A percentile compares a stretch with the other conserved stretches of the same genome.
phyloP scores from a whole-genome alignment of 768 basidiomycete genomes.

The Lyophyllum decastes region DNA sequence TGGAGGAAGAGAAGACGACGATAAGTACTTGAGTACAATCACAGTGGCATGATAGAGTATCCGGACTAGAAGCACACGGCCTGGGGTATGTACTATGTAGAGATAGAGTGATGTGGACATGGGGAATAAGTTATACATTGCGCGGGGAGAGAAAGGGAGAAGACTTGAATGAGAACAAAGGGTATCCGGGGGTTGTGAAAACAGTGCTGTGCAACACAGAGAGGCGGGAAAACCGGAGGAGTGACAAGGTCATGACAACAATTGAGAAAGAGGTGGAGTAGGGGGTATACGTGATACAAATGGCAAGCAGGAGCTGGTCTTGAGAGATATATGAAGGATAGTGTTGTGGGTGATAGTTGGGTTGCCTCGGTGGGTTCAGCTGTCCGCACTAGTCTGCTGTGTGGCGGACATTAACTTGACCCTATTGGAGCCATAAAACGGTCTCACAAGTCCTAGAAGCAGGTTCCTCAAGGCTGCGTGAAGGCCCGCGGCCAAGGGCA shows the following conservation, averaged over 20 bases:
- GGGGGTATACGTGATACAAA: background rate
- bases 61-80: background rate
- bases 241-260: background rate
- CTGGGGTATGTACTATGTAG: background rate
- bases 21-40: constrained; percentile 1
- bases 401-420: too few relatives aligned
- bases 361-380: background rate
- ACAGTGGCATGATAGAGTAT: background rate
- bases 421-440: too few relatives aligned
- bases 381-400: too few relatives aligned
- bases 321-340: background rate
- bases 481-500: background rate
- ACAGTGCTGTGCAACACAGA: background rate
- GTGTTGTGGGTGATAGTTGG: background rate
- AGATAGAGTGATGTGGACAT: background rate
- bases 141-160: background rate
- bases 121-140: constrained; percentile 2
- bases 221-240: background rate
- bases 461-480: too few relatives aligned
- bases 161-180: background rate
- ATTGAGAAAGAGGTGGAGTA: background rate
- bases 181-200: background rate
- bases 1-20: background rate
- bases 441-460: too few relatives aligned
- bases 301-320: background rate